Evolutionary conservation across 2,329 filamentous ascomycete species (phyloP).

Genomic region (Ophiocordyceps polyrhachis-furcata): DNA sequence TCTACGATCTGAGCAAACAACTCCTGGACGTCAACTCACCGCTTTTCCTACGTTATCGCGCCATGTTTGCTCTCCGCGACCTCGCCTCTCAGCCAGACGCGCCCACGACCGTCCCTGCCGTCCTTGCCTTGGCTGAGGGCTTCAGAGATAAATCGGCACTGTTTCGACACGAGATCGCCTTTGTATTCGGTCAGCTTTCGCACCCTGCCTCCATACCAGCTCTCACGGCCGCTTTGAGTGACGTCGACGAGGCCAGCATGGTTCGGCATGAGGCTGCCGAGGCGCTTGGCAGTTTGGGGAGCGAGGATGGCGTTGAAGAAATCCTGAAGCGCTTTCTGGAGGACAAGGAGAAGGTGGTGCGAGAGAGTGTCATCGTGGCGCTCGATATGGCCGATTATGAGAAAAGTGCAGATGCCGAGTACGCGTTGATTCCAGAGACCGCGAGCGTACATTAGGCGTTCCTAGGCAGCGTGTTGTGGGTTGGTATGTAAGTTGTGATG

Average conservation of each 20-base stretch:
- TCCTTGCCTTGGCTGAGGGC: conserved; percentile 70
- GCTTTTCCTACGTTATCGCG: conserved; percentile 83
- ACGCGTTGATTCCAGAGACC: conserved; percentile 67
- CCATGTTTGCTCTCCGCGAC: conserved; percentile 95
- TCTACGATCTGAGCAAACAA: conserved; percentile 54
- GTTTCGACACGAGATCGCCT: conserved; percentile 94
- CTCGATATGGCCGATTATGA: conserved; percentile 98
- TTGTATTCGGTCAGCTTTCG: conserved; percentile 90
- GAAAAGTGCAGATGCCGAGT: conserved; percentile 72
- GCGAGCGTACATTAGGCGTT: conserved; percentile 22
- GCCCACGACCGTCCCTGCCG: conserved; percentile 72
- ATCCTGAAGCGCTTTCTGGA: conserved; percentile 66
- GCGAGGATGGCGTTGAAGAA: conserved; percentile 83
- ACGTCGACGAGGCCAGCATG: conserved; percentile 79
- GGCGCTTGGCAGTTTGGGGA: conserved; percentile 81
- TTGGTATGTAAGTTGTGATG: too few species aligned
- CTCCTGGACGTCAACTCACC: conserved; percentile 64
- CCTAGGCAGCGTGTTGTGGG: conserved; percentile 4
- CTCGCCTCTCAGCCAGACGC: conserved; percentile 84
- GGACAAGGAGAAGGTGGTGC: conserved; percentile 82
- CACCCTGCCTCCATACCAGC: conserved; percentile 95
- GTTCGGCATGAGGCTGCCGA: conserved; percentile 95
- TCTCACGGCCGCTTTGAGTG: conserved; percentile 57
- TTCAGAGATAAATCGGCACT: conserved; percentile 74
- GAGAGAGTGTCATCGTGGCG: conserved; percentile 87